A percentile compares a stretch with the other conserved stretches of the same genome.
Evolutionary conservation across 371 early-diverging fungal genomes (phyloP).

Genomic region (Chytridium lagenaria): DNA sequence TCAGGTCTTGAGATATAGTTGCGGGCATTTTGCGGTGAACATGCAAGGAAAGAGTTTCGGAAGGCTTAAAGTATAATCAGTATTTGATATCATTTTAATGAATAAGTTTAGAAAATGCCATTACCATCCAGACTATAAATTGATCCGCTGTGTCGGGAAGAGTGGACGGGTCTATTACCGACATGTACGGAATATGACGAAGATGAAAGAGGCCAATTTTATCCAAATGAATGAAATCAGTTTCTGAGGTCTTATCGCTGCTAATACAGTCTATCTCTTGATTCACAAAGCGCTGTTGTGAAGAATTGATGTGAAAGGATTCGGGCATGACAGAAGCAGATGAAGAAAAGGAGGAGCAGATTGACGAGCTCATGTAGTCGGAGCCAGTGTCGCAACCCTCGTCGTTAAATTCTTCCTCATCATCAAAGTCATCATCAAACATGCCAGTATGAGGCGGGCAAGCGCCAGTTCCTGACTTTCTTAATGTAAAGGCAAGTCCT

Average conservation of each 20-base stretch:
- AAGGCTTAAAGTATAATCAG: not conserved
- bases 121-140: conserved; percentile 4
- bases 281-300: no score
- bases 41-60: not conserved
- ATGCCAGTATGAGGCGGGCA: not conserved
- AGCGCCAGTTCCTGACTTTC: no score
- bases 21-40: no score
- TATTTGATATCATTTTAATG: not conserved
- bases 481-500: no score
- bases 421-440: not conserved
- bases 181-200: not conserved
- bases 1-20: no score
- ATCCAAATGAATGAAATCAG: not conserved
- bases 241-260: not conserved
- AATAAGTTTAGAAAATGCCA: not conserved
- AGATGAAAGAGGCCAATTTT: not conserved
- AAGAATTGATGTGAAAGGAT: not conserved
- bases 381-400: not conserved
- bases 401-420: not conserved
- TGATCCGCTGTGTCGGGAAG: not conserved
- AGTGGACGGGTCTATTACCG: not conserved
- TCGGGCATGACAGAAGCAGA: no score
- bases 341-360: not conserved
- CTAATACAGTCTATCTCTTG: no score
- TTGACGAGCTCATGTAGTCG: not conserved